Conservation (phyloP, 1,284 basidiomycete species). For the Fomitopsis palustris region DNA sequence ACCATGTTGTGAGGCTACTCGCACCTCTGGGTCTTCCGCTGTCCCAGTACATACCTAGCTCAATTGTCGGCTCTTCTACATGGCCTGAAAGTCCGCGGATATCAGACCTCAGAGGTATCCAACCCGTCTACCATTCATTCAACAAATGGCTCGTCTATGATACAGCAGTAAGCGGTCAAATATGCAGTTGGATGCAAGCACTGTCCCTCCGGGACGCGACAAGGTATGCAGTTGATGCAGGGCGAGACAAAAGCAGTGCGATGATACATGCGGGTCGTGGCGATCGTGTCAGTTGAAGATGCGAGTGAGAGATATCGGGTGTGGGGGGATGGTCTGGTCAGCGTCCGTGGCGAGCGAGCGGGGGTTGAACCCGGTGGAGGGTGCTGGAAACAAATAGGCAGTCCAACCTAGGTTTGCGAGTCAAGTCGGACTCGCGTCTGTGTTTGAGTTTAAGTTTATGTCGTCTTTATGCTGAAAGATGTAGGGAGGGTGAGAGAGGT, state of each 20-base stretch:
- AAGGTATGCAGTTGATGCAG: conserved; percentile 29
- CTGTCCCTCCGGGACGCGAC: conserved; percentile 13
- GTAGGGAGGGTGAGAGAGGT: not conserved
- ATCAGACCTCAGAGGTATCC: not conserved
- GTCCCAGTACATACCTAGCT: too few species aligned
- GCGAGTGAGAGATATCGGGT: conserved; percentile 2
- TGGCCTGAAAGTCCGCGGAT: too few species aligned
- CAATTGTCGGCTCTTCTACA: too few species aligned
- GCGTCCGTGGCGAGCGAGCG: conserved; percentile 5
- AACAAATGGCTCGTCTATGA: not conserved
- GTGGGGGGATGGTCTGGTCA: not conserved
- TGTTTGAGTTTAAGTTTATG: not conserved
- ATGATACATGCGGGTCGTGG: not conserved
- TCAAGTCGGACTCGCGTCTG: conserved; percentile 1
- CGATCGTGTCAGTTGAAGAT: conserved; percentile 1
- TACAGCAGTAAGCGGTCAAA: conserved; percentile 3
- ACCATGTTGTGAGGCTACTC: too few species aligned
- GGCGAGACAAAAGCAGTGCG: not conserved
- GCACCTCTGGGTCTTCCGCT: too few species aligned
- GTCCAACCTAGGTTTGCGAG: conserved; percentile 20
- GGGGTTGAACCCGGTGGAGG: conserved; percentile 28
- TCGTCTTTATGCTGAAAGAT: not conserved
- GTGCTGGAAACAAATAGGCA: conserved; percentile 25
- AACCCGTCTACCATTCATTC: not conserved
- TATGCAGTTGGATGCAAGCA: conserved; percentile 33